Conservation (phyloP, 2,329 filamentous ascomycete species). For the Trichoderma sp. region DNA sequence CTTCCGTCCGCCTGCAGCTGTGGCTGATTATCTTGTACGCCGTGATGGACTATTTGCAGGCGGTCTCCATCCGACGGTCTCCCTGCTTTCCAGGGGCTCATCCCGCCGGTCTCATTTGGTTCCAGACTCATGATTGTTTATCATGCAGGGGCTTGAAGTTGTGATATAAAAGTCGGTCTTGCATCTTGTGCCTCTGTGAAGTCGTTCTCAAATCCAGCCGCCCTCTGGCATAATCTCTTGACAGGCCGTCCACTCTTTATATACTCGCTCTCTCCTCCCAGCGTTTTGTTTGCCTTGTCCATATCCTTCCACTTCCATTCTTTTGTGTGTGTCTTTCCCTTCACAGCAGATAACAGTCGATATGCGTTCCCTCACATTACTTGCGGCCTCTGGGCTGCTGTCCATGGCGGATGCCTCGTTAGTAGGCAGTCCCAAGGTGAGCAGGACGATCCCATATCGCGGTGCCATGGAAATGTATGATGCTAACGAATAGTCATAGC, state of each 20-base stretch:
- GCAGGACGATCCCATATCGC: not conserved
- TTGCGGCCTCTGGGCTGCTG: conserved; percentile 37
- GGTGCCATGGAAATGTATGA: too few relatives aligned
- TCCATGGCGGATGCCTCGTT: conserved; percentile 36
- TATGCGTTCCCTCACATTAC: conserved; percentile 35
- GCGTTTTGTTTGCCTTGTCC: conserved; percentile 11
- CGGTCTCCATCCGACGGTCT: conserved; percentile 7
- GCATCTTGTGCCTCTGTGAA: not conserved
- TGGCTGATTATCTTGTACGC: conserved; percentile 8
- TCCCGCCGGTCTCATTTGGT: conserved; percentile 14
- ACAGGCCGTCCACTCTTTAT: conserved; percentile 26
- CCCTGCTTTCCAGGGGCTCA: conserved; percentile 20
- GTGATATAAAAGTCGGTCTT: conserved; percentile 23
- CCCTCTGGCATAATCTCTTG: conserved; percentile 19
- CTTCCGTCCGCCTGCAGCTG: conserved; percentile 13
- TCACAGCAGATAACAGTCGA: conserved; percentile 9
- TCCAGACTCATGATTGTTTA: conserved; percentile 25
- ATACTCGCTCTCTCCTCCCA: not conserved
- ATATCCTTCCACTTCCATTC: conserved; percentile 11
- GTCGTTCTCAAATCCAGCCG: not conserved
- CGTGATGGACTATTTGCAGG: conserved; percentile 11
- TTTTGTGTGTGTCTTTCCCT: not conserved
- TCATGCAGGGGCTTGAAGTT: conserved; percentile 10
- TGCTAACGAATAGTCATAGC: not conserved
- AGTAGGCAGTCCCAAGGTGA: conserved; percentile 29